Evolutionary conservation across 202 grass and related monocot genomes (phyloP).

Genomic region (Schoenoplectus triqueter): DNA sequence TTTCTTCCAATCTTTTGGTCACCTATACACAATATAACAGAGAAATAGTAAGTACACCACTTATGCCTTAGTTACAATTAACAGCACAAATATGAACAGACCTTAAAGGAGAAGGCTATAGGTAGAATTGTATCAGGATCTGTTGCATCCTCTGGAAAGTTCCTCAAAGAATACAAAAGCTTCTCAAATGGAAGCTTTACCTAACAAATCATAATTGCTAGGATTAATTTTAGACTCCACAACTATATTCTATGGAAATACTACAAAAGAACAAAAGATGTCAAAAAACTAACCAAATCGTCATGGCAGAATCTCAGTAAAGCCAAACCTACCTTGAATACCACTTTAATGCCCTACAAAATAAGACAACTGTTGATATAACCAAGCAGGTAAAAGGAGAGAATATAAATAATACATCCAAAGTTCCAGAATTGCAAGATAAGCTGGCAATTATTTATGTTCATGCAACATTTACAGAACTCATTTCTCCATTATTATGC

Average conservation of each 20-base stretch:
- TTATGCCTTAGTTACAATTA: conserved; percentile 14
- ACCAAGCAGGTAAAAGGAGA: neutral
- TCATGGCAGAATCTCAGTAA: conserved; percentile 88
- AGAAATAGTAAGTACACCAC: neutral
- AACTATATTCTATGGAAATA: neutral
- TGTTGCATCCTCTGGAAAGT: conserved; percentile 87
- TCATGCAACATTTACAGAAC: neutral
- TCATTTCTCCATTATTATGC: neutral
- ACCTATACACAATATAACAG: conserved; percentile 53
- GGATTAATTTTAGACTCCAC: neutral
- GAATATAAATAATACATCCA: conserved; percentile 3
- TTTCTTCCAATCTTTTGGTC: conserved; percentile 61
- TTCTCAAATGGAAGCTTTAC: conserved; percentile 93
- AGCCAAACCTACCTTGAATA: conserved; percentile 90
- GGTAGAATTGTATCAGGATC: conserved; percentile 80
- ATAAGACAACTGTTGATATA: conserved; percentile 21
- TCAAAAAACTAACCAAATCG: conserved; percentile 65
- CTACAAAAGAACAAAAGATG: conserved; percentile 30
- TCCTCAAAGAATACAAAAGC: conserved; percentile 74
- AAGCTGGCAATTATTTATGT: neutral
- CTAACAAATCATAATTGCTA: conserved; percentile 46
- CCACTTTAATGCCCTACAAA: conserved; percentile 79
- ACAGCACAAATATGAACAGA: conserved; percentile 36
- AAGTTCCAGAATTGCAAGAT: neutral
- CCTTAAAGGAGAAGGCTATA: conserved; percentile 86